A percentile compares a stretch with the other conserved stretches of the same genome.
phyloP scores from a whole-genome alignment of 1,284 basidiomycete genomes.

The Apiotrichum laibachii region DNA sequence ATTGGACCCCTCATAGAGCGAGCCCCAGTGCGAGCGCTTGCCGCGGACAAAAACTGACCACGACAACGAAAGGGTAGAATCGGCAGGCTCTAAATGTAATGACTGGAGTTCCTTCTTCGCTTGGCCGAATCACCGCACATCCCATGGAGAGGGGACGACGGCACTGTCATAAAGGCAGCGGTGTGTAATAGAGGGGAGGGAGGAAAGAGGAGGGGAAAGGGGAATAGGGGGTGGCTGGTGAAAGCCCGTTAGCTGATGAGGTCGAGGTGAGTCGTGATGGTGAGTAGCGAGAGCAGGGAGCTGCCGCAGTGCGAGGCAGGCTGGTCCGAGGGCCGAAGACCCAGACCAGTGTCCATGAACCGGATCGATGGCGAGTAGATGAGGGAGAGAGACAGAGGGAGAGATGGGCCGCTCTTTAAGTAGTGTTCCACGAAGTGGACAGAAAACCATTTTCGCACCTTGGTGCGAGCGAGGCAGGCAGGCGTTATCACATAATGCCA shows the following conservation, averaged over 20 bases:
- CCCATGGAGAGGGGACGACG: background rate
- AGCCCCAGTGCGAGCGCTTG: background rate
- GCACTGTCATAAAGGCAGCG: conserved; percentile 7
- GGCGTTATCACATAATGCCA: background rate
- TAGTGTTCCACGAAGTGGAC: background rate
- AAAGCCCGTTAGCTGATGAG: background rate
- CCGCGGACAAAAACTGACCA: background rate
- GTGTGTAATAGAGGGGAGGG: background rate
- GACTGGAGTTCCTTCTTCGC: background rate
- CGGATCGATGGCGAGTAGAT: background rate
- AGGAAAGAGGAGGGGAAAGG: background rate
- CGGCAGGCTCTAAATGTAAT: conserved; percentile 5
- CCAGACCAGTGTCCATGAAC: too few relatives aligned
- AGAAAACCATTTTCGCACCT: background rate
- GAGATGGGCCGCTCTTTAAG: background rate
- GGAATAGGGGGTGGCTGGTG: background rate
- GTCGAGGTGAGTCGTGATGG: too few relatives aligned
- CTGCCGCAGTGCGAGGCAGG: too few relatives aligned
- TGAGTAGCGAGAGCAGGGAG: too few relatives aligned
- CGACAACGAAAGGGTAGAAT: background rate
- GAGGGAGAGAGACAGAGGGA: background rate
- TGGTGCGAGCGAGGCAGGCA: background rate
- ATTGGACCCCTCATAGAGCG: background rate
- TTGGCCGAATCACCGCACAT: conserved; percentile 7
- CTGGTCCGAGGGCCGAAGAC: too few relatives aligned